Evolutionary conservation across 495 filamentous ascomycete species (phyloP), one percentile per base, ranked within the genome.

Genomic region (Xylaria scruposa): DNA sequence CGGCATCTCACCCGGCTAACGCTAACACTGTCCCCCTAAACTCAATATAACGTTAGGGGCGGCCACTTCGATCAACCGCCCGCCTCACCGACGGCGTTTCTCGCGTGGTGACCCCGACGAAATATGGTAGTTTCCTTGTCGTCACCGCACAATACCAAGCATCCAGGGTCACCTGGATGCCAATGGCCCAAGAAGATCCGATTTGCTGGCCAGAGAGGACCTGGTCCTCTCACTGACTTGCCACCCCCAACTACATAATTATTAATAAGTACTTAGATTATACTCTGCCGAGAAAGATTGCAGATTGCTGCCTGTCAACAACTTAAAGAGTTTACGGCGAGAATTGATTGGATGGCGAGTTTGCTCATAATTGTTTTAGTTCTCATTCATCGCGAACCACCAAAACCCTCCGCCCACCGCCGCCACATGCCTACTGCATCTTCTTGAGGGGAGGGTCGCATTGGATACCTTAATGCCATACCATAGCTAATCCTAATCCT

Each of bases 1-100:
- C 65, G 65, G 65, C 65, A 56, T 53, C 44, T 29, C 17, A 67
- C 33, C 65, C 65, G 65, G 65, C 36, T n/a, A 54, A 42, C 49
- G 49, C 65, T 56, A 67, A 67, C 21, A 44, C 65, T 42, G 31
- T 19, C 49, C 19, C 31, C 47, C 49, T 54, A 54, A 56, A 67
- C 65, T 56, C 65, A 40, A 56, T 54, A 66, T 24, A 40, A 49
- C 42, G 9, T 31, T 47, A 31, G 42, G 42, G 24, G 62, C 24
- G 58, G 33, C 19, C 58, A 21, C 58, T 36, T 36, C 38, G 15
- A n/a, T 33, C 33, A 36, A n/a, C 15, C 58, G 33, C 58, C 15
- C 58, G 33, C 58, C 36, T 67, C 65, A 67, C 65, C 65, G 65
- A 67, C 49, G 29, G 49, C 49, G 6, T 15, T 53, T 49, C 42